Percentiles rank a stretch among this genome's conserved stretches.
Evolutionary conservation across 2,329 filamentous ascomycete genomes (phyloP).

Genomic region (Xylaria sp.): DNA sequence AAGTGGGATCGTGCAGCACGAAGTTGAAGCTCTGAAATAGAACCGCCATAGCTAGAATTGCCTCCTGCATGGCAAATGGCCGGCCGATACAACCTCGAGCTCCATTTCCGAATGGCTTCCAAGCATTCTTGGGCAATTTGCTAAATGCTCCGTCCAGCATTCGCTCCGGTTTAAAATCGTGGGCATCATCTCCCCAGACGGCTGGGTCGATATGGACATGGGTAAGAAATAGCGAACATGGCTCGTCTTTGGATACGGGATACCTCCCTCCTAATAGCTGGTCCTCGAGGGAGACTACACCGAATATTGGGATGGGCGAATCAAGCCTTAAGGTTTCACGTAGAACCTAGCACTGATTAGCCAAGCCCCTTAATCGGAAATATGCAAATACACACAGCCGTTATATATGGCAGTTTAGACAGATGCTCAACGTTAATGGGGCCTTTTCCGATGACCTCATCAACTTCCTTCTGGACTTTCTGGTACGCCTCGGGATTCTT

Average conservation of each 20-base stretch:
- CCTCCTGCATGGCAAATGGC: conserved; percentile 80
- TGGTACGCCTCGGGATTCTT: conserved; percentile 69
- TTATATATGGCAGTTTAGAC: conserved; percentile 71
- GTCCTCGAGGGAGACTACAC: conserved; percentile 64
- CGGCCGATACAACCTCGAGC: conserved; percentile 76
- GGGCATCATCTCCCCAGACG: conserved; percentile 72
- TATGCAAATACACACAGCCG: conserved; percentile 56
- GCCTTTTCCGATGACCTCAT: conserved; percentile 68
- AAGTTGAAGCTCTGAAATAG: conserved; percentile 72
- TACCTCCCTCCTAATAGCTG: conserved; percentile 70
- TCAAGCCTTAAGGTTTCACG: conserved; percentile 72
- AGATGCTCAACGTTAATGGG: conserved; percentile 70
- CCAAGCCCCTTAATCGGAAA: background rate
- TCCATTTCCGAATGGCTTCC: conserved; percentile 82
- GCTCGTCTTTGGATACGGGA: conserved; percentile 62
- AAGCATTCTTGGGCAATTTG: conserved; percentile 69
- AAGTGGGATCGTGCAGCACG: conserved; percentile 64
- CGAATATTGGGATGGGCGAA: conserved; percentile 68
- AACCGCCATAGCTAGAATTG: conserved; percentile 65
- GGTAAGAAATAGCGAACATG: conserved; percentile 60
- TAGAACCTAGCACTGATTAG: conserved; percentile 55
- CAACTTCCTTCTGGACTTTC: conserved; percentile 74
- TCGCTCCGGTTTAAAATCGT: conserved; percentile 74
- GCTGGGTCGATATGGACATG: conserved; percentile 69
- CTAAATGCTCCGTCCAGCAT: conserved; percentile 77